Evolutionary conservation across 176 grass and related monocot genomes (phyloP).

Genomic region (Elymus sibiricus): DNA sequence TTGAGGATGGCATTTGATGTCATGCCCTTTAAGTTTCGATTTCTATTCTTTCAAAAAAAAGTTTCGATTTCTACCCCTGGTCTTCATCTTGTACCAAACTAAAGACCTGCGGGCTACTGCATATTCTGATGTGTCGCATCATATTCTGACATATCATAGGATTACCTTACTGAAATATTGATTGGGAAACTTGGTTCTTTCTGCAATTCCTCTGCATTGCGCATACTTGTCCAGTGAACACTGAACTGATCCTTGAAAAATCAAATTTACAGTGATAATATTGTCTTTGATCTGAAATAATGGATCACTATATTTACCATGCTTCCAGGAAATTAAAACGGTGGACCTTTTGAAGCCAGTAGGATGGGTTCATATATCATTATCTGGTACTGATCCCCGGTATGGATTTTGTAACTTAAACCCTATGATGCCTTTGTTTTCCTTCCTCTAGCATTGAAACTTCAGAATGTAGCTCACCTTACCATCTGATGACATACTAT

Average conservation of each 20-base stretch:
- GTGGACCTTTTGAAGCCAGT: slow-evolving; percentile 88
- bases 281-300: slow-evolving; percentile 4
- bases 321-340: slow-evolving; percentile 84
- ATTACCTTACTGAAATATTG: not conserved
- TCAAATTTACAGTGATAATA: not conserved
- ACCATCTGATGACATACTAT: not conserved
- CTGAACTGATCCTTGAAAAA: not conserved
- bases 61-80: not conserved
- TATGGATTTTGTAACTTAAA: slow-evolving; percentile 27
- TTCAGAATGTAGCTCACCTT: not conserved
- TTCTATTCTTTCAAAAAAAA: too few species aligned
- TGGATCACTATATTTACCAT: not conserved
- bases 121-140: not conserved
- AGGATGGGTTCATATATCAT: slow-evolving; percentile 90
- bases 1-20: not conserved
- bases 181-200: not conserved
- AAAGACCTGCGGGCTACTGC: not conserved
- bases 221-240: not conserved
- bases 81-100: not conserved
- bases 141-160: not conserved
- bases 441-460: not conserved
- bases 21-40: not conserved
- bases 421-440: not conserved
- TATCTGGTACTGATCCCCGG: slow-evolving; percentile 84
- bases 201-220: not conserved